Base-by-base conservation (phyloP, 2,329 filamentous ascomycete genomes). In the Gliomastix tumulicola region DNA sequence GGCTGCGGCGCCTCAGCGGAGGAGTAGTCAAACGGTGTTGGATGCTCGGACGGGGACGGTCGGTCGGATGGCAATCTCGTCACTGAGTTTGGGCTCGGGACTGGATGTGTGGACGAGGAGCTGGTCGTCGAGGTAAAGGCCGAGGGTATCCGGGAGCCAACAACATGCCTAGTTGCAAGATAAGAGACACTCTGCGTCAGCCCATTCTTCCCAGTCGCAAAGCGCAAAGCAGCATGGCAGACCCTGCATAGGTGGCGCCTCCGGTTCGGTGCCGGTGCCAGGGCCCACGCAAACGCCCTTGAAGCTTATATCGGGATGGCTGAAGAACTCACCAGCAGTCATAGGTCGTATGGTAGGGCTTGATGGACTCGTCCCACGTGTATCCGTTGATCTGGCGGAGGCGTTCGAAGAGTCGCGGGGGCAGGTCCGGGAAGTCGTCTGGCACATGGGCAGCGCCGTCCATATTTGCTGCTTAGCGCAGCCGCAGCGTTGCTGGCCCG, bases 311-410 rank as follows among this genome's bases (percentile, higher is more conserved):
- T 28, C n/a, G 32, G 18, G 21, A 27, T 19, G n/a, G n/a, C n/a
- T n/a, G n/a, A n/a, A n/a, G 15, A 20, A 50, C 62, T 50, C 65
- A 79, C 88, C 89, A 97, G 65, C 89, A 88, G 57, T 94, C 88
- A 61, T 95, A 96, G 49, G 81, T 87, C 35, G 75, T 74, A 53
- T 81, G 78, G 38, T 73, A 65, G 10, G 76, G 75, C 19, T 60
- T 59, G 39, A 53, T 57, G 12, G 74, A 69, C 46, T 85, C 82
- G 57, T 88, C 82, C 84, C 84, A 89, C 7, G 74, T 77, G 55
- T 87, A 88, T 36, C 83, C 84, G 32, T 80, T 71, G 45, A 89
- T 71, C 55, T 86, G 82, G 43, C 76, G 71, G 46, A 89, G 69
- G 35, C 84, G 76, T 56, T 88, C 82, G 49, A 81, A 83, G 36